Percentiles rank a stretch among this genome's conserved stretches.
These are phyloP conservation scores for Brettanomyces bruxellensis DNA, from an alignment of 805 yeast species.

Conservation along the genomic window DNA sequence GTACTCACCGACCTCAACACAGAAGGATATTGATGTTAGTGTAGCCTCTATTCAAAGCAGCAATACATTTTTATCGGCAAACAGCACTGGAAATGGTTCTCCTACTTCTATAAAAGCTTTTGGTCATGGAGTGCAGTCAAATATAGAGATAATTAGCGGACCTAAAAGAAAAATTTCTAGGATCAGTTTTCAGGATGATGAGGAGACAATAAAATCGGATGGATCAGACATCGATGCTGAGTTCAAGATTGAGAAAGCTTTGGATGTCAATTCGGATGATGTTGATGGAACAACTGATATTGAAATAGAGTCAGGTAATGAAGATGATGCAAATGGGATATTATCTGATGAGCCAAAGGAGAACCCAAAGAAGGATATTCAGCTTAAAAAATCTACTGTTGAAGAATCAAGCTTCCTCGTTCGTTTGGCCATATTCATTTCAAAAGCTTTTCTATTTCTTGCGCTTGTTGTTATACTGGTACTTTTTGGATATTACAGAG, in stretches of 20 bases:
- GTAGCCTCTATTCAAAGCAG: not conserved
- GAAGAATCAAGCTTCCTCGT: not conserved
- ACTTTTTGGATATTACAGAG: slow-evolving; percentile 25
- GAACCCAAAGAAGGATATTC: slow-evolving; percentile 2
- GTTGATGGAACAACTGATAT: slow-evolving; percentile 6
- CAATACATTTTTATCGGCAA: no score
- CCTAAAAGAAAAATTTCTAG: not conserved
- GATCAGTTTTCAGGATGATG: slow-evolving; percentile 12
- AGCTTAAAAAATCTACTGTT: not conserved
- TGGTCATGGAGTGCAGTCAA: not conserved
- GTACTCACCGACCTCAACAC: not conserved
- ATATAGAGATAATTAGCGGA: not conserved
- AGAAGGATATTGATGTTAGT: not conserved
- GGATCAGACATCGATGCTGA: slow-evolving; percentile 9
- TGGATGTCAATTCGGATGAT: slow-evolving; percentile 1
- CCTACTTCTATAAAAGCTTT: not conserved
- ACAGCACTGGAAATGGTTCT: not conserved
- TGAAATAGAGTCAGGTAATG: slow-evolving; percentile 3
- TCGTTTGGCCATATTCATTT: not conserved
- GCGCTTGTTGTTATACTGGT: not conserved
- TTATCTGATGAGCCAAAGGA: slow-evolving; percentile 1
- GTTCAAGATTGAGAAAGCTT: slow-evolving; percentile 15
- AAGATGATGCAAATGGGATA: slow-evolving; percentile 5
- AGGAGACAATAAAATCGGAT: slow-evolving; percentile 7
- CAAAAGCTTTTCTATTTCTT: not conserved